Base-by-base conservation (phyloP, 2,329 filamentous ascomycete species). In the Aspergillus novofumigatus region DNA sequence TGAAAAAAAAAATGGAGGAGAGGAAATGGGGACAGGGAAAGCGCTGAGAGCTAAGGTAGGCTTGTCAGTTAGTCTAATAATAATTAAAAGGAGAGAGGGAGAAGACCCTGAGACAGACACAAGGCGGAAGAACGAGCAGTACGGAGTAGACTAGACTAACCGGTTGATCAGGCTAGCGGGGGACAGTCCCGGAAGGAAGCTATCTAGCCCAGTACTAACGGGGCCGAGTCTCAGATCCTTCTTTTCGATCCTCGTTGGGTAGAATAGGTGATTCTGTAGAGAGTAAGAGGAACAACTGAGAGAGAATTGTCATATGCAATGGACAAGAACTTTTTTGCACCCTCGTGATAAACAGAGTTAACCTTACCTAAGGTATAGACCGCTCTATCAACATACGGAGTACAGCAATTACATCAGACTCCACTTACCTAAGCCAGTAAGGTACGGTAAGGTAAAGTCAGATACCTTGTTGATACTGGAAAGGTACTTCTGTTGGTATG, bases 71-170 rank as follows among this genome's bases (percentile, higher is more conserved):
- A 23, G 20, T 14, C 20, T 23, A 55, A 57, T 41, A 5, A 25
- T 23, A 9, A n/a, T 35, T 42, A 62, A 62, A 52, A 53, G 47
- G 56, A 61, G 54, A 58, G 56, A 57, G 51, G 28, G 28, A 29
- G 48, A 45, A 42, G 52, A 50, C n/a, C 44, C 20, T 23, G 44
- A 14, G 14, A 21, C 41, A 52, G 51, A 48, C 59, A 55, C 58
- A 53, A 57, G 60, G 53, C 48, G 38, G 51, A 49, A 14, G 49
- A 42, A 50, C 28, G 10, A 29, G 28, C 28, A 29, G 28, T 11
- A 29, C 28, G 56, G 41, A 55, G 23, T 35, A 50, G 50, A 55
- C 51, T 53, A 58, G 52, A 54, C 42, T 48, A 51, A 54, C 49
- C 42, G 48, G 48, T 41, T 35, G 49, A 53, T 53, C 35, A 41